Evolutionary conservation across 1,139 yeast genomes (phyloP), one percentile per base, ranked within the genome.

Genomic region (Suhomyces bribrorum): DNA sequence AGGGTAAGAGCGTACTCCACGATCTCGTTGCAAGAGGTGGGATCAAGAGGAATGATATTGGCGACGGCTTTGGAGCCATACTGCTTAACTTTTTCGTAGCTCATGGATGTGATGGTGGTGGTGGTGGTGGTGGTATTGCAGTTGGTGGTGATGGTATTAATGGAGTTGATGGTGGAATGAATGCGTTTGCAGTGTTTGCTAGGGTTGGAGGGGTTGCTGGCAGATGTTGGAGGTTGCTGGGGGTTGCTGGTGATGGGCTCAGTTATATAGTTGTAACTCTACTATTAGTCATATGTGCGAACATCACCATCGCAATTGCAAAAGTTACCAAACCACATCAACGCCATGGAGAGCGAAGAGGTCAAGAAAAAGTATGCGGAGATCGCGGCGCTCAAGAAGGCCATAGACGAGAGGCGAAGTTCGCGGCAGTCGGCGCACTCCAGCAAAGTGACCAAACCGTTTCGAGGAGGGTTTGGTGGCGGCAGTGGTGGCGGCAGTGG

Each of bases 1-100:
- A 77, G 59, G 3, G 65, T 53, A 11, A 73, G 52, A 0, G 79
- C 73, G 48, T 77, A 77, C 7, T 71, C 73, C 4, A 79, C 61
- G 62, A 79, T 69, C 48, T 79, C 50, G 12, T 32, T 29, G 25
- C 57, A 51, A 5, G 58, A 52, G 9, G 47, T 57, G 14, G 41
- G 32, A 20, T 56, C 62, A n/a, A 80, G 54, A 0, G 84, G 84
- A 14, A 80, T 48, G 2, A 79, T 61, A 22, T 65, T 56, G 5
- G 57, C 58, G 4, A 74, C 57, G 4, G 66, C 64, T 24, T 54
- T 50, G 4, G 56, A 48, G 2, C 70, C 69, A 48, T 59, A 71
- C 14, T 52, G 54, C 43, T 57, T 54, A 5, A 68, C 56, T 32
- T 49, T 48, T 16, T 43, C 18, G 25, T 47, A 48, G 26, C 44